Percentiles rank a stretch among this genome's conserved stretches.
Evolutionary conservation across 2,329 filamentous ascomycete species (phyloP).

Genomic region (Pyricularia pennisetigena): DNA sequence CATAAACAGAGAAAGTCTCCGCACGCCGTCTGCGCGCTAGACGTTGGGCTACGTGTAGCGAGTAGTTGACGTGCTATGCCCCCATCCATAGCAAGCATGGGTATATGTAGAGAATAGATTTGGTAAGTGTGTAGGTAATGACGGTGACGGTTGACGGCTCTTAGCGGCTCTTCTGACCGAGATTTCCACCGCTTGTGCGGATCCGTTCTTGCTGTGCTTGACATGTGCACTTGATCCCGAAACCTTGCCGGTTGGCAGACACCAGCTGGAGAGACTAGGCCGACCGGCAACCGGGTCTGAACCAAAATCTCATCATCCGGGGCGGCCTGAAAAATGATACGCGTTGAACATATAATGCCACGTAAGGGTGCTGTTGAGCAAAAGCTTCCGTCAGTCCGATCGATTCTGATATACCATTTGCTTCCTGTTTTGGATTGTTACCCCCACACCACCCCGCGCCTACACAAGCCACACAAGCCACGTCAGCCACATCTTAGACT

Average conservation of each 20-base stretch:
- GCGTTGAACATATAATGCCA: too few species aligned
- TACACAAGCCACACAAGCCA: background rate
- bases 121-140: background rate
- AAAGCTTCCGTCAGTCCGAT: background rate
- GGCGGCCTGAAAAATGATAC: background rate
- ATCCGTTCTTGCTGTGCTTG: background rate
- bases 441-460: background rate
- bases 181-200: background rate
- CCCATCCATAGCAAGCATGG: too few species aligned
- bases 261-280: background rate
- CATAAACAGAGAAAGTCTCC: background rate
- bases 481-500: background rate
- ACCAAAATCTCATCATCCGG: background rate
- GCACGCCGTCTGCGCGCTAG: background rate
- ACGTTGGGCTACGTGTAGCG: background rate
- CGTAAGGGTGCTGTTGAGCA: background rate
- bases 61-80: background rate
- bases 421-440: background rate
- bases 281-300: too few species aligned
- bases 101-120: background rate
- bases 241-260: background rate
- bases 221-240: background rate
- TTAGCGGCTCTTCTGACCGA: background rate
- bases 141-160: background rate
- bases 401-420: background rate